Evolutionary conservation across 805 yeast genomes (phyloP), one percentile per base, ranked within the genome.

Genomic region (Kuraishia piskuri): DNA sequence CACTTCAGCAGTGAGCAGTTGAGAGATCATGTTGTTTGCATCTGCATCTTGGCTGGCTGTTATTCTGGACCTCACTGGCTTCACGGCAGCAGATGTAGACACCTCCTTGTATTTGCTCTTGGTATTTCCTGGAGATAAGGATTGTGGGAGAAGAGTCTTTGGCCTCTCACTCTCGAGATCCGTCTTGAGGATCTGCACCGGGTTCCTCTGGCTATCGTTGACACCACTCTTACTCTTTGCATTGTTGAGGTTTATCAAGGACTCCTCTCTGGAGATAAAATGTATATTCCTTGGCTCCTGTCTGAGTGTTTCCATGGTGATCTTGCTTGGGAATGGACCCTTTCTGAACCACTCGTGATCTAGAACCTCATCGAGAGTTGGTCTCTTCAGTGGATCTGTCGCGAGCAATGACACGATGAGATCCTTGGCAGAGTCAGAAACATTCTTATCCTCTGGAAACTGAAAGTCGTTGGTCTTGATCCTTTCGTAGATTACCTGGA

Each of bases 91-190:
- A 6, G 66, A 62, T 19, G 52, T 22, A 23, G 67, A 58, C 51
- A 84, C 82, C 64, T 87, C 94, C 66, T 85, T 85, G 70, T 91
- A 91, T 71, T 91, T 91, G 68, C 78, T 83, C 65, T 83, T 87
- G 49, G 96, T 90, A 64, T 89, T 90, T 59, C 92, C 92, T 19
- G 98, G 98, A 22, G 97, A 90, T 64, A 91, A 78, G 2, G 96
- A 87, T 61, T 85, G 87, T 40, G 98, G 98, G 60, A 91, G 74
- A 56, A 91, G 77, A 2, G 88, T 69, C 60, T 74, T 79, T 49
- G 86, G 84, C 61, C 78, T 80, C 65, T 84, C 88, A 53, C 86
- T 80, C 59, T 83, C 84, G 59, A 85, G 72, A 65, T 85, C 91
- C 0, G 86, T 77, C 64, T 78, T 81, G 55, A 85, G 76, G 31